Base-by-base conservation (phyloP, 257 asterid species). In the Scutellaria galericulata region DNA sequence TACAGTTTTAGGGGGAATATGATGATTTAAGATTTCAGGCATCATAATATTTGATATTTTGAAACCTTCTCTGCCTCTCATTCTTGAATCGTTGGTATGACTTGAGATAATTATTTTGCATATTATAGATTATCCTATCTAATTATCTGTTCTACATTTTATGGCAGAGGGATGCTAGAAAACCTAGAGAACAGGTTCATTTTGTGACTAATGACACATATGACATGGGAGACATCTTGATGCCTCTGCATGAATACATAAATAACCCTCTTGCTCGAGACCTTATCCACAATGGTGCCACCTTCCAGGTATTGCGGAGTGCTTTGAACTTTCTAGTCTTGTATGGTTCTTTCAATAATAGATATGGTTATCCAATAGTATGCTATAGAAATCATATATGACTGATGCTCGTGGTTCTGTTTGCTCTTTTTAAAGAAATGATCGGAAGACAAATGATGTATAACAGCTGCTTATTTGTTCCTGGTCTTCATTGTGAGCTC, bases 231-330 rank as follows among this genome's bases (percentile, higher is more conserved):
- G 92, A 86, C 64, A 62, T 85, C 37, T 81, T 86, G 84, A 95
- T 95, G 89, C 99, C 99, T 59, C 83, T 95, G 64, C 97, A 74
- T 35, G 82, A 90, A 60, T 95, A 84, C 86, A 90, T 95, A 46
- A 77, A 88, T 65, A 84, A 90, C 76, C 97, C 98, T 57, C 83
- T 86, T 66, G 92, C 93, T 69, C 84, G 15, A 79, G 99, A 95
- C 35, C 78, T 95, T 78, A 78, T 95, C 77, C 97, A 92, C 76
- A 92, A 95, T 62, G 99, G 99, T 60, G 99, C 99, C 72, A 92
- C 97, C 70, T 95, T 88, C 78, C 99, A 95, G 99, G 99, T 87
- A 82, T 66, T 68, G 13, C 71, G 59, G n/a, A 78, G 50, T 58
- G 55, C 73, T 56, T 58, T 41, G 11, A 4, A 41, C 52, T 59